These are phyloP conservation scores for Didymella glomerata DNA, from an alignment of 2,329 filamentous ascomycete genomes.

Conservation along the genomic window DNA sequence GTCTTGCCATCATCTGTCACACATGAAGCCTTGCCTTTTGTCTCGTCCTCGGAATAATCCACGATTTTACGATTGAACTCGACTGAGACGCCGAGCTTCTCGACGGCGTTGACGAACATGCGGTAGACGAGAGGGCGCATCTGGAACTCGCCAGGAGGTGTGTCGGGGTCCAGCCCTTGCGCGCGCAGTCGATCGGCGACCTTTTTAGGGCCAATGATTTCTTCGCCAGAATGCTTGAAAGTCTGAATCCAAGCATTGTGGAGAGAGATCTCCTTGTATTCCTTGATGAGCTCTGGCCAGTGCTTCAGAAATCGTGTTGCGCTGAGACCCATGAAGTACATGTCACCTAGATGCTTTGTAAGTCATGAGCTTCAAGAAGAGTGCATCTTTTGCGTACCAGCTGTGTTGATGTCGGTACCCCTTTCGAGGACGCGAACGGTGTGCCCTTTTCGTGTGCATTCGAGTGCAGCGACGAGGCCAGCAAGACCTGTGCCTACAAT, in stretches of 20 bases:
- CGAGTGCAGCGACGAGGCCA: conserved; percentile 50
- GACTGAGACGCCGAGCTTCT: conserved; percentile 55
- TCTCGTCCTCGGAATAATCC: conserved; percentile 56
- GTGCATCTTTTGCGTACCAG: conserved; percentile 50
- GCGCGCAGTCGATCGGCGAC: conserved; percentile 61
- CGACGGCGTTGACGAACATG: conserved; percentile 62
- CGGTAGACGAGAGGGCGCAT: conserved; percentile 65
- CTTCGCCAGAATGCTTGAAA: conserved; percentile 62
- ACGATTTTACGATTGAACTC: conserved; percentile 55
- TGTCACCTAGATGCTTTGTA: conserved; percentile 58
- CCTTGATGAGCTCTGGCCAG: conserved; percentile 62
- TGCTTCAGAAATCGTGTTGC: conserved; percentile 65
- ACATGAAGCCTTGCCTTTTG: conserved; percentile 48
- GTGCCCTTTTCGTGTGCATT: conserved; percentile 53
- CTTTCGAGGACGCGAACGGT: conserved; percentile 54
- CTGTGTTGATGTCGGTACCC: conserved; percentile 60
- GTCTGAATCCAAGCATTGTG: conserved; percentile 65
- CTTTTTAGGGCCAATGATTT: conserved; percentile 58
- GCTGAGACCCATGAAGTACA: conserved; percentile 68
- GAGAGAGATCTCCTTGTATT: conserved; percentile 62
- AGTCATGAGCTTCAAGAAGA: background rate
- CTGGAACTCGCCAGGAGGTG: conserved; percentile 63
- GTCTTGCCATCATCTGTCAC: conserved; percentile 51
- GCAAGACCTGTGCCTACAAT: conserved; percentile 53
- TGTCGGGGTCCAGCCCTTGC: conserved; percentile 56